Evolutionary conservation across 2,329 filamentous ascomycete species (phyloP), one percentile per base, ranked within the genome.

Genomic region (Neurospora crassa): DNA sequence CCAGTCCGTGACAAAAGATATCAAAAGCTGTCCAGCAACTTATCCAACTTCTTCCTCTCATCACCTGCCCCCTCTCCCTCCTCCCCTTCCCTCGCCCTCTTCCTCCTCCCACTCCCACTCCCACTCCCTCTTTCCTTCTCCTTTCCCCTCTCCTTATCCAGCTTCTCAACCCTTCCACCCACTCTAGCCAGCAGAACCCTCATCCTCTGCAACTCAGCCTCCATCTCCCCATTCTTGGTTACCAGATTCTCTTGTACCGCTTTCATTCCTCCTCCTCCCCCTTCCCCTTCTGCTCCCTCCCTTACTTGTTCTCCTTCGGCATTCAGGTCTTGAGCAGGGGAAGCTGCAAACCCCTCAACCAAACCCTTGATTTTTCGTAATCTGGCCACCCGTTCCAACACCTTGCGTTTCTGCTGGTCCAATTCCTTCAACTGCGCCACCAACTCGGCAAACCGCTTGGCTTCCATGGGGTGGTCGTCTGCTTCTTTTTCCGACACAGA

Each of bases 201-300:
- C 85, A 90, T 92, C 73, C 85, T 86, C 78, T 89, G 87, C 70
- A 93, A 81, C 79, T 93, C 91, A 70, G 82, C 82, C 77, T 90
- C 90, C 11, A 93, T 79, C 68, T 89, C 85, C 1, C 89, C 88
- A 77, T 90, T 87, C 41, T 87, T 86, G 69, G 88, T 90, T 1
- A 91, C 84, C 3, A 93, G 79, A 77, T 92, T 92, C 71, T 88
- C 85, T 78, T 93, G 91, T 7, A 91, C 81, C 8, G 80, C 75
- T 74, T 79, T 73, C 74, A 80, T 74, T 76, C 79, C 42, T 5
- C 77, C 76, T n/a, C 71, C 76, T 18, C 7, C 24, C 18, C 34
- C 34, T 37, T 79, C 42, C 3, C 77, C 76, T n/a, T 71, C 76
- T 24, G 69, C 8, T 69, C 73, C 18, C 73, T 78, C 63, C 72